These are phyloP conservation scores for Starmerella etchellsii DNA, from an alignment of 805 yeast species.

Conservation along the genomic window DNA sequence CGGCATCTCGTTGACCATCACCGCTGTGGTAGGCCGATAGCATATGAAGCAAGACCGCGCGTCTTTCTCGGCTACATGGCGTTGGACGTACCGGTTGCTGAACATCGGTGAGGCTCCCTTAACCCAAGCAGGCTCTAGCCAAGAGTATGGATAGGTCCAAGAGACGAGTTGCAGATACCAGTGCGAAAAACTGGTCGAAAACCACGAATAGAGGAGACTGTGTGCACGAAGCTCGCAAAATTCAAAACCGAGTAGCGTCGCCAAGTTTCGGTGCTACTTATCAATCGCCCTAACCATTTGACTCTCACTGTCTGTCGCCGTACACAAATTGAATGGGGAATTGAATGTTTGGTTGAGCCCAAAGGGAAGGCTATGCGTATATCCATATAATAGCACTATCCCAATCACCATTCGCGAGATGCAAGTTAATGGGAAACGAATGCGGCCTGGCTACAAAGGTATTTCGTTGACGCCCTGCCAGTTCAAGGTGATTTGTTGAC, in stretches of 20 bases:
- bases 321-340: too few species aligned
- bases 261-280: too few species aligned
- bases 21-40: slow-evolving; percentile 40
- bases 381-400: slow-evolving; percentile 51
- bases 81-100: slow-evolving; percentile 33
- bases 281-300: too few species aligned
- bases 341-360: too few species aligned
- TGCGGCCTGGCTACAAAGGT: slow-evolving; percentile 68
- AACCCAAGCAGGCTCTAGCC: not conserved
- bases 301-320: too few species aligned
- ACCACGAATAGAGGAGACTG: too few species aligned
- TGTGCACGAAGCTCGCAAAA: slow-evolving; percentile 40
- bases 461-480: slow-evolving; percentile 17
- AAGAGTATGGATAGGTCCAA: not conserved
- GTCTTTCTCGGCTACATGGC: slow-evolving; percentile 36
- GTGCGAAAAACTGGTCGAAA: too few species aligned
- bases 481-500: slow-evolving; percentile 7
- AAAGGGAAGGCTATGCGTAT: slow-evolving; percentile 64
- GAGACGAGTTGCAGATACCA: not conserved
- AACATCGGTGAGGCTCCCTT: slow-evolving; percentile 24
- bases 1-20: slow-evolving; percentile 36
- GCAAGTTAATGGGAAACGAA: slow-evolving; percentile 47
- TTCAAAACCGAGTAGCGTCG: too few species aligned
- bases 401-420: slow-evolving; percentile 77
- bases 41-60: slow-evolving; percentile 40